phyloP scores from a whole-genome alignment of 2,329 filamentous ascomycete species.

The Monilinia vaccinii-corymbosi region DNA sequence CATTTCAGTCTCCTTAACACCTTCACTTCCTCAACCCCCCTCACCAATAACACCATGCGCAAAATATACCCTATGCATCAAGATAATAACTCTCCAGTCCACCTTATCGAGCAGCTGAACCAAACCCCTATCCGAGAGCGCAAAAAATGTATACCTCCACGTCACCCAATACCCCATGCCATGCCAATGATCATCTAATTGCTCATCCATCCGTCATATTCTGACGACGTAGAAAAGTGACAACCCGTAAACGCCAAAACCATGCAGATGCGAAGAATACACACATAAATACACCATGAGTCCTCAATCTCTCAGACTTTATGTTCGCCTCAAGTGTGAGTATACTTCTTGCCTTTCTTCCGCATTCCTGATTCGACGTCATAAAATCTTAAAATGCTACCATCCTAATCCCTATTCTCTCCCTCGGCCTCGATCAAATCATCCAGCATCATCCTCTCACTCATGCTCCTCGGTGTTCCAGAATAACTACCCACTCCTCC shows the following conservation, averaged over 20 bases:
- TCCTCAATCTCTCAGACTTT: not conserved
- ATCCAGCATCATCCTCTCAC: slow-evolving; percentile 28
- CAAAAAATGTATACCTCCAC: not conserved
- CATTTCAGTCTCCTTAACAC: not conserved
- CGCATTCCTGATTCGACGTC: not conserved
- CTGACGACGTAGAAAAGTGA: not conserved
- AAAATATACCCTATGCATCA: not conserved
- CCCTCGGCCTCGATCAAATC: slow-evolving; percentile 21
- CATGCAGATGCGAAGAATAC: not conserved
- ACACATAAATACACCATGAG: not conserved
- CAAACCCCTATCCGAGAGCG: not conserved
- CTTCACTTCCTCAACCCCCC: not conserved
- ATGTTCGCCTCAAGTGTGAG: not conserved
- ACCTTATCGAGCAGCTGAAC: not conserved
- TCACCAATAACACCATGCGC: not conserved
- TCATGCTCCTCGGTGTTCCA: slow-evolving; percentile 25
- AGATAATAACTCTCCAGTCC: not conserved
- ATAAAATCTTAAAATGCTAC: not conserved
- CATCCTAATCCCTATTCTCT: not conserved
- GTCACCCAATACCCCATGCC: not conserved
- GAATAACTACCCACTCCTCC: slow-evolving; percentile 19
- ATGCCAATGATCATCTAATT: not conserved
- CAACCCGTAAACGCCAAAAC: not conserved
- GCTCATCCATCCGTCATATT: not conserved
- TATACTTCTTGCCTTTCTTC: not conserved